Conservation (phyloP, 1,139 yeast genomes). For the Zygosaccharomyces sapae region DNA sequence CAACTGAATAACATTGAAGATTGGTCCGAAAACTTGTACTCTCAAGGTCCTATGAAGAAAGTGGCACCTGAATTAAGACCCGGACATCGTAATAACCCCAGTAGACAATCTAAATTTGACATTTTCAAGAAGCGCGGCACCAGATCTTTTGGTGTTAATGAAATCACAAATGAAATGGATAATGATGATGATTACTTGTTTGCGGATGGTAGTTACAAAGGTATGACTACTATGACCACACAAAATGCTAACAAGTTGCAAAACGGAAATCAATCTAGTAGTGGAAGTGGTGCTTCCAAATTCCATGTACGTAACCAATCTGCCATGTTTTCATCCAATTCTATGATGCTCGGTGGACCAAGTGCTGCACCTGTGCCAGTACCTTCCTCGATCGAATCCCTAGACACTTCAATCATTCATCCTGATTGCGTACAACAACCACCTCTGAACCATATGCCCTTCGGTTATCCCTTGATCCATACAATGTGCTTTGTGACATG, state of each 20-base stretch:
- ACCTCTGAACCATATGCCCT: slow-evolving; percentile 83
- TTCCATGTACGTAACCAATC: slow-evolving; percentile 11
- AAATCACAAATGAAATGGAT: slow-evolving; percentile 13
- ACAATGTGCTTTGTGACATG: slow-evolving; percentile 83
- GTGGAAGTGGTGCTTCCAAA: slow-evolving; percentile 5
- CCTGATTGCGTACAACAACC: slow-evolving; percentile 81
- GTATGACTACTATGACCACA: slow-evolving; percentile 40
- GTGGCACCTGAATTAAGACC: slow-evolving; percentile 43
- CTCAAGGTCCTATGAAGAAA: slow-evolving; percentile 52
- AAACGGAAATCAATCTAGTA: slow-evolving; percentile 13
- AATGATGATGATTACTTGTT: slow-evolving; percentile 4
- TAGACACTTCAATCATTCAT: slow-evolving; percentile 69
- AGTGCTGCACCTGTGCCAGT: slow-evolving; percentile 12
- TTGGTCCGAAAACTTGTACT: slow-evolving; percentile 61
- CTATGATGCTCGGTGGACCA: slow-evolving; percentile 14
- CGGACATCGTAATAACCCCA: slow-evolving; percentile 16
- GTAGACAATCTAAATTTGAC: slow-evolving; percentile 22
- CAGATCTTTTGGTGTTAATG: slow-evolving; percentile 22
- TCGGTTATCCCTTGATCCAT: slow-evolving; percentile 82
- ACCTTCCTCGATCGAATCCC: slow-evolving; percentile 39
- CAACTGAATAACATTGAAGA: slow-evolving; percentile 65
- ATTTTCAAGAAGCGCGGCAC: slow-evolving; percentile 29
- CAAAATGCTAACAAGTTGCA: slow-evolving; percentile 29
- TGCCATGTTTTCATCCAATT: slow-evolving; percentile 13
- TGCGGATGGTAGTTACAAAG: slow-evolving; percentile 15